Conservation (phyloP, 2,329 filamentous ascomycete species). For the Chaetothyriales sp. region DNA sequence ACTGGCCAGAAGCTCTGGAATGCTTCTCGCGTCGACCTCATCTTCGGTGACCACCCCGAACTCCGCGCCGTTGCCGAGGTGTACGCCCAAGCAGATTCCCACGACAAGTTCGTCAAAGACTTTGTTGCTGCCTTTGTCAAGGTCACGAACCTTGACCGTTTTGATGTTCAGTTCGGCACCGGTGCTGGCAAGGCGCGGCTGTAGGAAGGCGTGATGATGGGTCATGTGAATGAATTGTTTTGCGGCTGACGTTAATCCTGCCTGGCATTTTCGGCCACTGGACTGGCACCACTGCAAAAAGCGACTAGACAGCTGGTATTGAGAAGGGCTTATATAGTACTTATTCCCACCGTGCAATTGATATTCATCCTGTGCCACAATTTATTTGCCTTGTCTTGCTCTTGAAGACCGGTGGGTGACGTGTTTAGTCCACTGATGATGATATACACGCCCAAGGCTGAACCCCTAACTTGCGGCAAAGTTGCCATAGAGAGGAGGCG, state of each 20-base stretch:
- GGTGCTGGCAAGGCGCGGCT: conserved; percentile 4
- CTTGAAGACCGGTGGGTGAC: too few species aligned
- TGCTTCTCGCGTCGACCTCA: conserved; percentile 51
- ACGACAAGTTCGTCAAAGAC: conserved; percentile 53
- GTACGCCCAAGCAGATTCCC: conserved; percentile 45
- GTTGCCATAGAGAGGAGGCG: too few species aligned
- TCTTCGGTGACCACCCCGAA: conserved; percentile 62
- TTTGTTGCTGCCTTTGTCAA: conserved; percentile 59
- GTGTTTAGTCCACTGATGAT: too few species aligned
- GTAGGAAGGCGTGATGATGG: neutral
- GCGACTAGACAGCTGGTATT: neutral
- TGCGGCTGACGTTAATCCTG: neutral
- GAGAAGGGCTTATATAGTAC: neutral
- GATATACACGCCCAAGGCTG: too few species aligned
- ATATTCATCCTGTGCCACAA: too few species aligned
- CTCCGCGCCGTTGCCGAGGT: conserved; percentile 56
- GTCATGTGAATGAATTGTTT: neutral
- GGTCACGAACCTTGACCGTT: conserved; percentile 60
- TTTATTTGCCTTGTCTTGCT: too few species aligned
- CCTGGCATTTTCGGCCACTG: neutral
- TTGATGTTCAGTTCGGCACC: conserved; percentile 34
- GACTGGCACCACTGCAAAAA: neutral
- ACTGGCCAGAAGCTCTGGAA: conserved; percentile 53
- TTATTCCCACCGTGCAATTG: neutral
- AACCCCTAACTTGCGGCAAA: too few species aligned